A percentile compares a stretch with the other conserved stretches of the same genome.
Evolutionary conservation across 169 alveolate species (phyloP).

Genomic region (Plasmodium malariae): DNA sequence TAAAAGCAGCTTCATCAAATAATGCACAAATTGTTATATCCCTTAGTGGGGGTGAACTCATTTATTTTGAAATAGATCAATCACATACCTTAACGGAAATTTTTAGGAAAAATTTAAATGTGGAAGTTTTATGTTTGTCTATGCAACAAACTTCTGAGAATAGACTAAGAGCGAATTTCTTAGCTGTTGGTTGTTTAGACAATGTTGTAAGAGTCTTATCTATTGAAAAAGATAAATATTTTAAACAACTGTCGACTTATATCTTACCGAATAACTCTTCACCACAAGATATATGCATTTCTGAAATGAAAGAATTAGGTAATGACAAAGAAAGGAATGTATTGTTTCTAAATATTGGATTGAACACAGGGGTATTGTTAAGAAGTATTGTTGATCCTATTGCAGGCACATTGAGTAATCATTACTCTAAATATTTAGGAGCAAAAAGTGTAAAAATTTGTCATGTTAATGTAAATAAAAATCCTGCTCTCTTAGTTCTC

Average conservation of each 20-base stretch:
- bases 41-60: constrained; percentile 93
- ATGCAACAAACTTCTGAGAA: constrained; percentile 93
- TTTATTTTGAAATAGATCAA: constrained; percentile 95
- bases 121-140: constrained; percentile 92
- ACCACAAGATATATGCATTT: constrained; percentile 88
- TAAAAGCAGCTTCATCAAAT: constrained; percentile 94
- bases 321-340: constrained; percentile 28
- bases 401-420: constrained; percentile 96
- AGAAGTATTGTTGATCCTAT: constrained; percentile 94
- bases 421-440: constrained; percentile 95
- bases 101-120: constrained; percentile 85
- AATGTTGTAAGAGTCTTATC: constrained; percentile 94
- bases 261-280: constrained; percentile 92
- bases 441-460: constrained; percentile 93
- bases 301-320: constrained; percentile 73
- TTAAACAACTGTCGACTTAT: constrained; percentile 92
- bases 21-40: constrained; percentile 93
- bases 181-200: constrained; percentile 96
- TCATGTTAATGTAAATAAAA: constrained; percentile 80
- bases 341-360: constrained; percentile 95
- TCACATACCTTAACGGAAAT: constrained; percentile 91
- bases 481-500: constrained; percentile 88
- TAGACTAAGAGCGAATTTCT: constrained; percentile 93
- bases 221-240: constrained; percentile 94
- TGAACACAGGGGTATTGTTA: constrained; percentile 96